phyloP scores from a whole-genome alignment of 2,329 filamentous ascomycete genomes.

The Aspergillus transmontanensis region DNA sequence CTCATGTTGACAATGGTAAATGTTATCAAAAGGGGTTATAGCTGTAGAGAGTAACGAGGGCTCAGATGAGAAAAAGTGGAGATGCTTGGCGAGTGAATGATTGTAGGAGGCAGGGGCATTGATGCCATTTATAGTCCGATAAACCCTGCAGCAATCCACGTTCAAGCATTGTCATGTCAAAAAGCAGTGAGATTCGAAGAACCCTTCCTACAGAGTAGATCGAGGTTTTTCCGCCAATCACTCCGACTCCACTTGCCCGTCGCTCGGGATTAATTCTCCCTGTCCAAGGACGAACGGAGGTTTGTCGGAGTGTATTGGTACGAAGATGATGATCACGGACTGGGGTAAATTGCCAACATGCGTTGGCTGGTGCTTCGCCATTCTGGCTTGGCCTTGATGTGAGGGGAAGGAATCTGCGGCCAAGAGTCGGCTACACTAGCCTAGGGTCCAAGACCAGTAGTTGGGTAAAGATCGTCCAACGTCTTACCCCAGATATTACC shows the following conservation, averaged over 20 bases:
- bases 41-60: neutral
- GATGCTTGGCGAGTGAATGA: too few species aligned
- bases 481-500: neutral
- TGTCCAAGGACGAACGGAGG: neutral
- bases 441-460: neutral
- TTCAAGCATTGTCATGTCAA: neutral
- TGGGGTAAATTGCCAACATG: neutral
- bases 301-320: neutral
- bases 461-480: neutral
- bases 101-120: neutral
- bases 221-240: neutral
- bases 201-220: neutral
- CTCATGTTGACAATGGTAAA: neutral
- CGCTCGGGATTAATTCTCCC: neutral
- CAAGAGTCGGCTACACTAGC: neutral
- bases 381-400: too few species aligned
- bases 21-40: neutral
- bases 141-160: too few species aligned
- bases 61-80: neutral
- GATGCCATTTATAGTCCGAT: neutral
- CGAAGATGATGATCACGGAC: neutral
- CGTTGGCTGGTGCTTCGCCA: neutral
- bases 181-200: neutral
- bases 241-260: neutral
- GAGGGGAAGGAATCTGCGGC: neutral